Percentiles rank a stretch among this genome's conserved stretches.
These are phyloP conservation scores for Trichoderma sp. DNA, from an alignment of 2,329 filamentous ascomycete species.

Conservation along the genomic window DNA sequence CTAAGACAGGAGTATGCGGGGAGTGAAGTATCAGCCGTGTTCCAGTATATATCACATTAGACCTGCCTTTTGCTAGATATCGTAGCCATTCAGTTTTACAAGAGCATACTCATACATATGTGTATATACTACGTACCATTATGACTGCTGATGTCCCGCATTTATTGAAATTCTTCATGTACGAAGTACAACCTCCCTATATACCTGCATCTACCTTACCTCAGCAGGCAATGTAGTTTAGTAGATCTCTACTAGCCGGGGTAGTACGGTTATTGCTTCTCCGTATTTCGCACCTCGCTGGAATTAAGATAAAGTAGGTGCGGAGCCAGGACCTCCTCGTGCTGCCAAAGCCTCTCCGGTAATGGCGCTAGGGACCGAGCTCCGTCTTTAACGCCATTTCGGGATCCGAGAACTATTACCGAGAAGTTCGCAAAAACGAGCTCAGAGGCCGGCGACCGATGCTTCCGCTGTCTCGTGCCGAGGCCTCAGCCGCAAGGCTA, in stretches of 20 bases:
- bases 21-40: conserved; percentile 85
- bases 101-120: neutral
- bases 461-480: conserved; percentile 13
- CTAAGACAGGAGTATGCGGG: conserved; percentile 82
- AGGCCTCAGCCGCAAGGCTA: conserved; percentile 12
- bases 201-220: no score
- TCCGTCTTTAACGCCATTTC: conserved; percentile 5
- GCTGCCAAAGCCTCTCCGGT: neutral
- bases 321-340: neutral
- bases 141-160: neutral
- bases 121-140: neutral
- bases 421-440: conserved; percentile 26
- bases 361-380: conserved; percentile 2
- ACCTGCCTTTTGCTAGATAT: neutral
- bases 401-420: conserved; percentile 21
- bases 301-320: neutral
- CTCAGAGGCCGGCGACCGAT: conserved; percentile 20
- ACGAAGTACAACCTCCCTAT: no score
- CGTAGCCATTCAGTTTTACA: neutral
- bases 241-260: neutral
- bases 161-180: neutral
- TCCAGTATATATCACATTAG: conserved; percentile 95
- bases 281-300: neutral
- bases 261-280: neutral
- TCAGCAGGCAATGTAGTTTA: neutral